Evolutionary conservation across 192 early-diverging fungal species (phyloP).

Genomic region (Coemansia sp.): DNA sequence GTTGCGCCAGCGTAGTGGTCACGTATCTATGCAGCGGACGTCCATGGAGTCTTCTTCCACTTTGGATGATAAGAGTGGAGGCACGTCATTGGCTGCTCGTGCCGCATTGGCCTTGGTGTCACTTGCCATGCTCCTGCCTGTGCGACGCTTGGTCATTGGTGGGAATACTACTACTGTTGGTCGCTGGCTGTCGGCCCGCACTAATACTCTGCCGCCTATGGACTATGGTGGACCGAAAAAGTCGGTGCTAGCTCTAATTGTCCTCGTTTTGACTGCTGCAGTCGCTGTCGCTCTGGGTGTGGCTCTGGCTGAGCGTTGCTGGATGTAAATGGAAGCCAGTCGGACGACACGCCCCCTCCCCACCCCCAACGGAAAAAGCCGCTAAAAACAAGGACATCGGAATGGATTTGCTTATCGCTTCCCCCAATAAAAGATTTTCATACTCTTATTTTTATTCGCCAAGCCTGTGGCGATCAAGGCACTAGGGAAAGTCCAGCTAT

Average conservation of each 20-base stretch:
- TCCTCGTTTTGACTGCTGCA: background rate
- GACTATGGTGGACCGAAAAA: background rate
- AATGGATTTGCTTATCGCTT: background rate
- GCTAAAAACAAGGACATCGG: background rate
- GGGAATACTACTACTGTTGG: background rate
- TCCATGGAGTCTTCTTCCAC: background rate
- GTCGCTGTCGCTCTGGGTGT: background rate
- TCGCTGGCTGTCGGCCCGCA: conserved; percentile 11
- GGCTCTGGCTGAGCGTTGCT: conserved; percentile 3
- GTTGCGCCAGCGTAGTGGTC: conserved; percentile 6
- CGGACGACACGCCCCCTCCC: background rate
- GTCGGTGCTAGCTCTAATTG: conserved; percentile 1
- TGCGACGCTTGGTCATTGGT: conserved; percentile 45
- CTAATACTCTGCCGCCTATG: background rate
- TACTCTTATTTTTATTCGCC: background rate
- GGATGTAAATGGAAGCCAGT: background rate
- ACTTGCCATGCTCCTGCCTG: conserved; percentile 44
- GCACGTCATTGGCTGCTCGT: background rate
- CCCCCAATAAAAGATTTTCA: conserved; percentile 1
- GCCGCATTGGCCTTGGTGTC: background rate
- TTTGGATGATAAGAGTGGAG: background rate
- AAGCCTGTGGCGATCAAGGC: background rate
- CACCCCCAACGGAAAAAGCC: conserved; percentile 3
- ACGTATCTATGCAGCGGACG: background rate
- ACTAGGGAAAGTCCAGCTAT: conserved; percentile 6